phyloP scores from a whole-genome alignment of 2,329 filamentous ascomycete species.

The Neofusicoccum sp. region DNA sequence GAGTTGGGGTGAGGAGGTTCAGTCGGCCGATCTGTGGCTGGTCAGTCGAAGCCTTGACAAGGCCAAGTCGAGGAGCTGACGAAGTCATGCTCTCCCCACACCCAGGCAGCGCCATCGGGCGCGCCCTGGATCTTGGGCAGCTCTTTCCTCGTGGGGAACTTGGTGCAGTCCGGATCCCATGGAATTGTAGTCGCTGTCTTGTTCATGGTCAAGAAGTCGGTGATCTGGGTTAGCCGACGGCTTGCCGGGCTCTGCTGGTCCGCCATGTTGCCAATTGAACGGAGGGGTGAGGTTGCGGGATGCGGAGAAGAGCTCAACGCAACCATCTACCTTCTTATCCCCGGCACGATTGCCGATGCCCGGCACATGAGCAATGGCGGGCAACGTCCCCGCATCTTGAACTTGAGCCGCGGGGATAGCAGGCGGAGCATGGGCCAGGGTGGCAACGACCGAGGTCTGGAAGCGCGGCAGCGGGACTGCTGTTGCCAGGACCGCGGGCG shows the following conservation, averaged over 20 bases:
- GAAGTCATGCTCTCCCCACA: conserved; percentile 58
- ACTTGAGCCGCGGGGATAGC: neutral
- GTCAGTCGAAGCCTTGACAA: neutral
- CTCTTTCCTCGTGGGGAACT: conserved; percentile 54
- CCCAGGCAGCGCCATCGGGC: conserved; percentile 58
- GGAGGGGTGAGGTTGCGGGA: neutral
- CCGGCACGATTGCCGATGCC: too few relatives aligned
- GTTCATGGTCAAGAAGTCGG: conserved; percentile 45
- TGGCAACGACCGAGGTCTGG: neutral
- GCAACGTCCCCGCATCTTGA: neutral
- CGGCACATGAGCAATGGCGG: too few relatives aligned
- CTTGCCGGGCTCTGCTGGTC: conserved; percentile 33
- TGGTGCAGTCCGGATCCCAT: conserved; percentile 54
- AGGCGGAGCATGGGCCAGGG: neutral
- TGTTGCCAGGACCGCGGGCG: neutral
- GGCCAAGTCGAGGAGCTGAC: conserved; percentile 28
- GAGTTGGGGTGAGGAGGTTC: conserved; percentile 56
- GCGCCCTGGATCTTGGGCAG: conserved; percentile 53
- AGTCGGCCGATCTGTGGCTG: conserved; percentile 46
- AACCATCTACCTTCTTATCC: too few relatives aligned
- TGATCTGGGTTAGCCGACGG: conserved; percentile 43
- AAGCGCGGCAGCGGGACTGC: neutral
- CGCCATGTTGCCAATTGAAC: conserved; percentile 27
- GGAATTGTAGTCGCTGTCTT: conserved; percentile 50
- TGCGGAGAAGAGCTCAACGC: neutral